phyloP scores from a whole-genome alignment of 257 asterid species.

The Solanum chiquidenum region DNA sequence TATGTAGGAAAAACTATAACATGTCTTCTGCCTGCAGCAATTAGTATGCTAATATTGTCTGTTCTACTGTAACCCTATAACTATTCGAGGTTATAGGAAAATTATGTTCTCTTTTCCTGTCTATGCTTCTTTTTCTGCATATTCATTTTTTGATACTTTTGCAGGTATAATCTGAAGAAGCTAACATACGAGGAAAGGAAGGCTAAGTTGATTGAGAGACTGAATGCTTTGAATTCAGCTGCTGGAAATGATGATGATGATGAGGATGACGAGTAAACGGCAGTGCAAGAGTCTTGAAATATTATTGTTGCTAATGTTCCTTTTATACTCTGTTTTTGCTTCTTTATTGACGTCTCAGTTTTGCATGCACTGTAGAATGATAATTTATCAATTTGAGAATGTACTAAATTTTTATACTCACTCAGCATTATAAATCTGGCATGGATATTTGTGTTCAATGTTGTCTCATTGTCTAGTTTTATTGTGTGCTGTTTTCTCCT shows the following conservation, averaged over 20 bases:
- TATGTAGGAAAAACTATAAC: not conserved
- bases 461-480: not conserved
- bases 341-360: not conserved
- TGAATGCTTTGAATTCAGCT: slow-evolving; percentile 12
- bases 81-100: not conserved
- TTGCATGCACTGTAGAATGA: not conserved
- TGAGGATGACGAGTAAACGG: slow-evolving; percentile 1
- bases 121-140: not conserved
- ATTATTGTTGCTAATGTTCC: not conserved
- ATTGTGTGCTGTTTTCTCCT: not conserved
- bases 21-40: not conserved
- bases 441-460: not conserved
- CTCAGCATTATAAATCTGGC: not conserved
- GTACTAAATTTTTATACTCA: not conserved
- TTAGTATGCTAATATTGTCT: not conserved
- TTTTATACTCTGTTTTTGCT: not conserved
- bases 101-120: not conserved
- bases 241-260: slow-evolving; percentile 4
- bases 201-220: slow-evolving; percentile 12
- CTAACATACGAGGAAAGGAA: slow-evolving; percentile 11
- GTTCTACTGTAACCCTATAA: not conserved
- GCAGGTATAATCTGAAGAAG: slow-evolving; percentile 10
- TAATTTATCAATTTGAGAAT: not conserved
- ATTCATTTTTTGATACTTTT: not conserved
- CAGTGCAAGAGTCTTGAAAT: not conserved